These are phyloP conservation scores for Phytophthora foliorum DNA, from an alignment of 352 stramenopile genomes.

Conservation along the genomic window DNA sequence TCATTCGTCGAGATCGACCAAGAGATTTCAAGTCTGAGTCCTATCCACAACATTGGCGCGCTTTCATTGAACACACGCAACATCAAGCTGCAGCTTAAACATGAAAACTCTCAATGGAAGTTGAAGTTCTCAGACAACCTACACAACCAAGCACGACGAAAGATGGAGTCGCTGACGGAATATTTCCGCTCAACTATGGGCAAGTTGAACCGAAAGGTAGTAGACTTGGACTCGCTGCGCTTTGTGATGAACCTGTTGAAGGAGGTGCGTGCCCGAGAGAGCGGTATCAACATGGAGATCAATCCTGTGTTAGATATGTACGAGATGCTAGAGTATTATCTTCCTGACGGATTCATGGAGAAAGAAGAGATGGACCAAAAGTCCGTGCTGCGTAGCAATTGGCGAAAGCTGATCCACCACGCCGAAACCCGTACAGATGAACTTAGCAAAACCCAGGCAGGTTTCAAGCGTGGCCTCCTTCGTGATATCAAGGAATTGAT, in stretches of 20 bases:
- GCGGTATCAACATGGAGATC: conserved; percentile 99
- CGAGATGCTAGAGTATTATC: conserved; percentile 96
- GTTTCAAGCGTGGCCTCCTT: conserved; percentile 96
- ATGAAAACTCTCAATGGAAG: conserved; percentile 98
- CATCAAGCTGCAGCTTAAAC: conserved; percentile 97
- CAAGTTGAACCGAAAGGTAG: conserved; percentile 94
- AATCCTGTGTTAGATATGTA: conserved; percentile 99
- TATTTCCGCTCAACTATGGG: conserved; percentile 96
- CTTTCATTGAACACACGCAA: conserved; percentile 97
- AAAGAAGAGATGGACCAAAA: conserved; percentile 99
- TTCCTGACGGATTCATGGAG: conserved; percentile 97
- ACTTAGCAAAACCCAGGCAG: conserved; percentile 95
- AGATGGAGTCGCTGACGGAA: conserved; percentile 96
- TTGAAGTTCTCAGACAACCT: conserved; percentile 98
- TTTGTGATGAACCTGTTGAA: conserved; percentile 99
- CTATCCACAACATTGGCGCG: conserved; percentile 97
- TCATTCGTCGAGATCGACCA: conserved; percentile 96
- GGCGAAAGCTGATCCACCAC: conserved; percentile 97
- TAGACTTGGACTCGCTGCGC: conserved; percentile 96
- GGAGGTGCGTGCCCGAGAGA: conserved; percentile 97
- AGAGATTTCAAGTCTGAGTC: conserved; percentile 90
- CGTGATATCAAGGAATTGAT: conserved; percentile 98
- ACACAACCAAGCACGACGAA: conserved; percentile 93
- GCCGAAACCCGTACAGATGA: conserved; percentile 95
- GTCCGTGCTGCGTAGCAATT: conserved; percentile 97